Evolutionary conservation across 768 basidiomycete genomes (phyloP).

Genomic region (Russula olivacea): DNA sequence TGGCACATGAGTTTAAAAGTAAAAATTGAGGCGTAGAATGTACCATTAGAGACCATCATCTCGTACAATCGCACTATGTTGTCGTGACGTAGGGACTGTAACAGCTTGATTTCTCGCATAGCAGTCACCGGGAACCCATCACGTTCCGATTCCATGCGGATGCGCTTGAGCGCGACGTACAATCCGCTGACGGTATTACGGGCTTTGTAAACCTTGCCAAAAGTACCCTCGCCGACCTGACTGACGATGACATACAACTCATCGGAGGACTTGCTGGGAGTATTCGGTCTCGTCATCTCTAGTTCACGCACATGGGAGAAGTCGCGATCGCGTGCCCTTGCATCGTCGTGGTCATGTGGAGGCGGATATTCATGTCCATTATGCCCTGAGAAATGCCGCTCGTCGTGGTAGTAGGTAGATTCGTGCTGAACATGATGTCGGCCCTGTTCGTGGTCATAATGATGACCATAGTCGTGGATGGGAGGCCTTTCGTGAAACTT

Average conservation of each 20-base stretch:
- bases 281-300: constrained; percentile 20
- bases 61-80: constrained; percentile 90
- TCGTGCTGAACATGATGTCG: constrained; percentile 15
- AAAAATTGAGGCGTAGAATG: constrained; percentile 25
- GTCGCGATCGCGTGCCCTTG: constrained; percentile 7
- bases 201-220: constrained; percentile 97
- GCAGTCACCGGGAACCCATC: constrained; percentile 99
- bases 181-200: constrained; percentile 69
- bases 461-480: constrained; percentile 12
- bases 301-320: constrained; percentile 12
- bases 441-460: constrained; percentile 20
- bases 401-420: constrained; percentile 11
- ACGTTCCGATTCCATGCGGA: constrained; percentile 94
- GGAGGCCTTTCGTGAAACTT: constrained; percentile 4
- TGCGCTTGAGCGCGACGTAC: constrained; percentile 89
- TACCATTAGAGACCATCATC: constrained; percentile 99
- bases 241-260: constrained; percentile 82
- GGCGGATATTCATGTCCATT: constrained; percentile 20
- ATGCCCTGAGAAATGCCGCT: constrained; percentile 16
- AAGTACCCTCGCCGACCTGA: constrained; percentile 97
- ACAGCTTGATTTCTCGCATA: constrained; percentile 96
- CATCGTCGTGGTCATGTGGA: constrained; percentile 14
- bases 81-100: constrained; percentile 83
- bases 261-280: constrained; percentile 28
- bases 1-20: constrained; percentile 14